Base-by-base conservation (phyloP, 2,329 filamentous ascomycete genomes). In the Lasiodiplodia hormozganensis region DNA sequence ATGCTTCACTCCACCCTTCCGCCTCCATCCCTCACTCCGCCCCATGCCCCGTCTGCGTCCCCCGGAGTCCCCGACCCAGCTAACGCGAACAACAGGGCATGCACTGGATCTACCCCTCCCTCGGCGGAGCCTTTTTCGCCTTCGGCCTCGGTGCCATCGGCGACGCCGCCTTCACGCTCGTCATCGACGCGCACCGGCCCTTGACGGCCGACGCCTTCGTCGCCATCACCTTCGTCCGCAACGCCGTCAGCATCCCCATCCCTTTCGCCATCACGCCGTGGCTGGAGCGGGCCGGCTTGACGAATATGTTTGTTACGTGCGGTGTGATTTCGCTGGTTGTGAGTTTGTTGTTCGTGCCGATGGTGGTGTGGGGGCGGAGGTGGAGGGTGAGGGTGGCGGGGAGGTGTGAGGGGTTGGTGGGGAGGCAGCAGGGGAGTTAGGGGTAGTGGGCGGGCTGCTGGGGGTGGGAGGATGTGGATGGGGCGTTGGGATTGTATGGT, bases 191-290 rank as follows among this genome's bases (percentile, higher is more conserved):
- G 0, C 83, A 83, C 60, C 70, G 81, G 25, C 73, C 76, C 76
- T 82, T 86, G 47, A 77, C 85, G 54, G 83, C 79, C 6, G 83
- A 85, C 68, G 79, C 82, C 0, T 73, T 86, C 8, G 82, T 84
- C 3, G 80, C 75, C 0, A 74, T 86, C 2, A 81, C 82, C 0
- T 81, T 85, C 67, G 73, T 82, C 14, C 80, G 84, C 0, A 85
- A 85, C 64, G 68, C 76, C 1, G 76, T 85, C 53, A 76, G 77
- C n/a, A 82, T 81, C 1, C 75, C 79, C 18, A 80, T 85, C 56
- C 78, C 85, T 12, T 85, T 85, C 70, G 80, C 79, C 0, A 74
- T 85, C 28, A 75, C 78, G 0, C 79, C 81, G 0, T 85, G 83
- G 80, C 77, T 79, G 14, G 72, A 72, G 10, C 71, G 69, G 0